These are phyloP conservation scores for Kodamaea leandrae DNA, from an alignment of 805 yeast genomes.

Conservation along the genomic window DNA sequence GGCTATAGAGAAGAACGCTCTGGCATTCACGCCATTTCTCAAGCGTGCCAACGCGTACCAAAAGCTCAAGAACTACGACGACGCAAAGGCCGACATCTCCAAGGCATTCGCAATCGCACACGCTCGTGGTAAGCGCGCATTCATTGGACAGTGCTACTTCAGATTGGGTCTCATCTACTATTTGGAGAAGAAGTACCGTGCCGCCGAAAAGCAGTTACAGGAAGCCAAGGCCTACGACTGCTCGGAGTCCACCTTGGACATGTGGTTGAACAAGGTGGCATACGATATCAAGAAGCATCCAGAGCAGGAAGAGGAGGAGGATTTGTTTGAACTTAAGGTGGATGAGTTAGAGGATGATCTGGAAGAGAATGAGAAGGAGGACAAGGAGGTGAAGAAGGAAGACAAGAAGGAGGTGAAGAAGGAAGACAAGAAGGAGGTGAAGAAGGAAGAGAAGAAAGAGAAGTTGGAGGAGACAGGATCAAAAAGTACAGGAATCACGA, in stretches of 20 bases:
- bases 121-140: slow-evolving; percentile 43
- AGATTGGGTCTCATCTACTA: slow-evolving; percentile 47
- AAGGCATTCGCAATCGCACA: slow-evolving; percentile 47
- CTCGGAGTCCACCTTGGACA: slow-evolving; percentile 44
- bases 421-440: background rate
- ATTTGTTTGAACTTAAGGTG: slow-evolving; percentile 1
- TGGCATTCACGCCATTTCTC: slow-evolving; percentile 45
- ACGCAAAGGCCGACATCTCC: slow-evolving; percentile 46
- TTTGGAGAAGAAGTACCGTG: slow-evolving; percentile 38
- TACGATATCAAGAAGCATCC: slow-evolving; percentile 29
- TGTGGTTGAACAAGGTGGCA: slow-evolving; percentile 45
- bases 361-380: no score
- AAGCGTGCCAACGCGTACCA: slow-evolving; percentile 51
- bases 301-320: slow-evolving; percentile 10
- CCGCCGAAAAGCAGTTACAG: slow-evolving; percentile 42
- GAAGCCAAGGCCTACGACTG: slow-evolving; percentile 43
- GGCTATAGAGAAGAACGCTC: slow-evolving; percentile 43
- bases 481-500: background rate
- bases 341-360: slow-evolving; percentile 7
- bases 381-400: background rate
- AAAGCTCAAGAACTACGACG: slow-evolving; percentile 45
- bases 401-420: slow-evolving; percentile 1
- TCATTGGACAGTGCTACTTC: slow-evolving; percentile 48
- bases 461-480: background rate
- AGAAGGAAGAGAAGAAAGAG: background rate